Conservation (phyloP, 768 basidiomycete genomes). For the Sarcodon aspratus region DNA sequence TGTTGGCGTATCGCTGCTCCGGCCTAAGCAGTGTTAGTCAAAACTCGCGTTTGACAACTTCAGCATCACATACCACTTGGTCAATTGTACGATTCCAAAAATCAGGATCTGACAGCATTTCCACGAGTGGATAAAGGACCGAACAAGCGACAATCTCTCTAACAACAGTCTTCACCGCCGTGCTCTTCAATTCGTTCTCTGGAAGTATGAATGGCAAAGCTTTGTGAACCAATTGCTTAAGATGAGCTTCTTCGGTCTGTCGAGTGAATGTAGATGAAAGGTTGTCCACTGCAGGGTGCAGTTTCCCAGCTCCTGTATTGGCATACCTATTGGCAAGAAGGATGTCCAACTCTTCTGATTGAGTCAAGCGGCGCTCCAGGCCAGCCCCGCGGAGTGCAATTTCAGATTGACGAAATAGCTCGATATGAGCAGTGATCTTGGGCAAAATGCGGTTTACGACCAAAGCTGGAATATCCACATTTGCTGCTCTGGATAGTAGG, state of each 20-base stretch:
- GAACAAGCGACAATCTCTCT: conserved; percentile 78
- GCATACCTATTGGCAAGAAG: conserved; percentile 78
- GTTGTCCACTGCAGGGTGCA: conserved; percentile 84
- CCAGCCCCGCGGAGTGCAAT: conserved; percentile 74
- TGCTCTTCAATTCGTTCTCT: conserved; percentile 60
- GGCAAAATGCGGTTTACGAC: conserved; percentile 80
- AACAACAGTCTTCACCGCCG: conserved; percentile 57
- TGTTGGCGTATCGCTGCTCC: conserved; percentile 63
- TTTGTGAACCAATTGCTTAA: conserved; percentile 57
- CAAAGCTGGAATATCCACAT: conserved; percentile 63
- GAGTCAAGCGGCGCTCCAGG: conserved; percentile 71
- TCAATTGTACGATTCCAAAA: conserved; percentile 95
- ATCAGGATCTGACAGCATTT: conserved; percentile 91
- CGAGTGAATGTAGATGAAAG: conserved; percentile 82
- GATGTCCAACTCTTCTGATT: conserved; percentile 84
- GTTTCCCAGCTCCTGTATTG: conserved; percentile 43
- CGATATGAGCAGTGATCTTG: conserved; percentile 81
- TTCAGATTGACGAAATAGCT: conserved; percentile 86
- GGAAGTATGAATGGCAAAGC: conserved; percentile 69
- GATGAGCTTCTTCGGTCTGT: conserved; percentile 83
- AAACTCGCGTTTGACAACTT: background rate
- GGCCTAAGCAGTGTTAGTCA: conserved; percentile 26
- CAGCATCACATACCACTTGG: conserved; percentile 59
- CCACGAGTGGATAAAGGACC: conserved; percentile 78
- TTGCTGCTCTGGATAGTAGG: conserved; percentile 41